Evolutionary conservation across 495 filamentous ascomycete species (phyloP).

Genomic region (Glarea lozoyensis): DNA sequence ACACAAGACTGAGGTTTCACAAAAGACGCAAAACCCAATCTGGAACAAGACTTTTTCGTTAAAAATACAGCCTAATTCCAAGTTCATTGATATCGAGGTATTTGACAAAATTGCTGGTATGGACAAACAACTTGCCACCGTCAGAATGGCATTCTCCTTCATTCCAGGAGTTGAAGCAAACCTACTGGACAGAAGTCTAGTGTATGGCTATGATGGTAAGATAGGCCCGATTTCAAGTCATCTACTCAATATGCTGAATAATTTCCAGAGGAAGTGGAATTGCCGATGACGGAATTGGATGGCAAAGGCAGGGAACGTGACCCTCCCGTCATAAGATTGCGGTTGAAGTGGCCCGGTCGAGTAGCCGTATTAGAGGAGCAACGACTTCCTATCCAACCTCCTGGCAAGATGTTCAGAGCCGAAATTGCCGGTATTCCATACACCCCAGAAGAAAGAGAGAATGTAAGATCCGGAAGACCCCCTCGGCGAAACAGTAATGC

Average conservation of each 20-base stretch:
- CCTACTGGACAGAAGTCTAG: conserved; percentile 5
- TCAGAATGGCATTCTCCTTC: not conserved
- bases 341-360: conserved; percentile 7
- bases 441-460: not conserved
- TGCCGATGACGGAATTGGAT: not conserved
- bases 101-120: conserved; percentile 2
- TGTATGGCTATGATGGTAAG: conserved; percentile 9
- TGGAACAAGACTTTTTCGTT: conserved; percentile 2
- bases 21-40: conserved; percentile 1
- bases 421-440: conserved; percentile 4
- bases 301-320: conserved; percentile 7
- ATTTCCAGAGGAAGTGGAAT: conserved; percentile 4
- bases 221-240: not conserved
- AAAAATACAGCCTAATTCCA: not conserved
- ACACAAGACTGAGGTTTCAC: not conserved
- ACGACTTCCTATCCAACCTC: not conserved
- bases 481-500: no score
- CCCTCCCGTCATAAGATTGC: not conserved
- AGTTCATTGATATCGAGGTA: conserved; percentile 6
- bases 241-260: no score
- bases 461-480: conserved; percentile 1
- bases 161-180: conserved; percentile 9
- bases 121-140: not conserved
- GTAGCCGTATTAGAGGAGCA: not conserved
- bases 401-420: conserved; percentile 10